Evolutionary conservation across 768 basidiomycete species (phyloP).

Genomic region (Lentinula guzmanii): DNA sequence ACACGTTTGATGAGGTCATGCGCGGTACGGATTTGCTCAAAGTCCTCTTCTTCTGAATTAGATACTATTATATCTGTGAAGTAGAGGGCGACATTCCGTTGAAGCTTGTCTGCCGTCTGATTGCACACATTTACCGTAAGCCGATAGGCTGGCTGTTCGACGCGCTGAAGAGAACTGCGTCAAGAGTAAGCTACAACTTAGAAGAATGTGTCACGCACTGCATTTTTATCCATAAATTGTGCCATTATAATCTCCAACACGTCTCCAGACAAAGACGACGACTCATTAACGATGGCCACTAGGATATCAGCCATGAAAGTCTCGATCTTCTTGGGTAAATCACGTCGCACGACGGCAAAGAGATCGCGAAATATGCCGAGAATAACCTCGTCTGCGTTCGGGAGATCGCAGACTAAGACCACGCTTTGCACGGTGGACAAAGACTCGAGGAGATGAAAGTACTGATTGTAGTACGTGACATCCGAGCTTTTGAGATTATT

Average conservation of each 20-base stretch:
- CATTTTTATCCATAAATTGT: conserved; percentile 79
- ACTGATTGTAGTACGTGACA: conserved; percentile 84
- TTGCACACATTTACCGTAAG: conserved; percentile 86
- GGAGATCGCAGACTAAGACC: conserved; percentile 89
- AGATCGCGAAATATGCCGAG: conserved; percentile 77
- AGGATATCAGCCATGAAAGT: conserved; percentile 87
- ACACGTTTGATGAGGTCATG: conserved; percentile 85
- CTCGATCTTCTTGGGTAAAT: conserved; percentile 73
- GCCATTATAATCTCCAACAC: conserved; percentile 78
- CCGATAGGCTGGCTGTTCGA: conserved; percentile 72
- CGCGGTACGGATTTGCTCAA: conserved; percentile 63
- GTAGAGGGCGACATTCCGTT: conserved; percentile 85
- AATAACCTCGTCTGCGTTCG: conserved; percentile 80
- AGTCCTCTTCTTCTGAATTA: conserved; percentile 50
- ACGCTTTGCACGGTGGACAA: conserved; percentile 93
- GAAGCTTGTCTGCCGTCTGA: conserved; percentile 76
- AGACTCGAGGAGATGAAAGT: conserved; percentile 91
- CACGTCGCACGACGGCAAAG: conserved; percentile 73
- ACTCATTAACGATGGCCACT: conserved; percentile 85
- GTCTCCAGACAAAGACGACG: conserved; percentile 64
- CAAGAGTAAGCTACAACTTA: conserved; percentile 1
- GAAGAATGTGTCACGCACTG: conserved; percentile 37
- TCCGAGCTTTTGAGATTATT: conserved; percentile 71
- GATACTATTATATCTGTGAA: conserved; percentile 85
- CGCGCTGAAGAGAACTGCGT: conserved; percentile 31